phyloP scores from a whole-genome alignment of 495 filamentous ascomycete genomes.

The Annulohypoxylon stygium region DNA sequence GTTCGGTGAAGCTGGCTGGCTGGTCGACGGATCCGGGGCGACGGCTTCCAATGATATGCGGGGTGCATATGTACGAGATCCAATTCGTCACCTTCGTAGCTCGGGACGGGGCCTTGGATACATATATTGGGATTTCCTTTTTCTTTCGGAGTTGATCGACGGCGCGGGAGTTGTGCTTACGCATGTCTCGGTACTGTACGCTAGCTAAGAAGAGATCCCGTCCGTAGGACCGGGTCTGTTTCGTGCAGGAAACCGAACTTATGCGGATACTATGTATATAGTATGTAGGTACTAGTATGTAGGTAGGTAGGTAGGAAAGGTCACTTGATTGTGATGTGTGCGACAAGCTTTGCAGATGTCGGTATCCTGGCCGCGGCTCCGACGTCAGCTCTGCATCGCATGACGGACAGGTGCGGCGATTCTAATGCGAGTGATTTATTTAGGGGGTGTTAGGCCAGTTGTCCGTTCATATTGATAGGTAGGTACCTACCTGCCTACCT shows the following conservation, averaged over 20 bases:
- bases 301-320: background rate
- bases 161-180: background rate
- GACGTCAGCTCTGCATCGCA: constrained; percentile 26
- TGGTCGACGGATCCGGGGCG: background rate
- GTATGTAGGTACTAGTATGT: too few species aligned
- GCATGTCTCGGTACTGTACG: background rate
- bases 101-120: background rate
- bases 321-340: constrained; percentile 41
- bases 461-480: background rate
- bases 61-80: constrained; percentile 13
- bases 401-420: constrained; percentile 3
- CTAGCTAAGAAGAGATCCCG: background rate
- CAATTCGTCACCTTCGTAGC: background rate
- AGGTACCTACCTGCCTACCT: background rate
- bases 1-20: background rate
- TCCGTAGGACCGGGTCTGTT: constrained; percentile 25
- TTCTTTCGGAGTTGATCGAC: background rate
- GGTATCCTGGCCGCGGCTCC: constrained; percentile 11
- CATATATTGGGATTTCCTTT: background rate
- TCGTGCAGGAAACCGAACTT: background rate
- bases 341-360: constrained; percentile 27
- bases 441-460: background rate
- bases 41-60: background rate
- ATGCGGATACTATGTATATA: too few species aligned
- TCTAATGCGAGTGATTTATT: constrained; percentile 6